phyloP scores from a whole-genome alignment of 2,329 filamentous ascomycete genomes.

The Penicillium rolfsii region DNA sequence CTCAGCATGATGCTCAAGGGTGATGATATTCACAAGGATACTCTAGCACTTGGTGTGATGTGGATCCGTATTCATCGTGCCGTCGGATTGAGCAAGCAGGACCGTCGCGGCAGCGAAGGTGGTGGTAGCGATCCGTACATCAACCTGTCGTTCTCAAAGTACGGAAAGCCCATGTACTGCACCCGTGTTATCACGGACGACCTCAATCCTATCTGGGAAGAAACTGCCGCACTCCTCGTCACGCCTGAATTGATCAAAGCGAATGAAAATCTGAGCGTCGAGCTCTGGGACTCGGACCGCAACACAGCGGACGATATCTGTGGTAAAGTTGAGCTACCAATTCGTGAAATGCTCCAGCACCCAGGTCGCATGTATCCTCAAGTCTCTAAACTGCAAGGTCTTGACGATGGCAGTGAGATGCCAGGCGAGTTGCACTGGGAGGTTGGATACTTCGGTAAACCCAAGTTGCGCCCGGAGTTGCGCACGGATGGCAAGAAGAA shows the following conservation, averaged over 20 bases:
- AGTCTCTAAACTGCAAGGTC: conserved; percentile 77
- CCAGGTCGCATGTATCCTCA: conserved; percentile 92
- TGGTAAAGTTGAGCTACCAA: conserved; percentile 89
- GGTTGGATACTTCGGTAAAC: conserved; percentile 92
- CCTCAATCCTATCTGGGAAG: conserved; percentile 89
- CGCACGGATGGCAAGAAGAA: conserved; percentile 85
- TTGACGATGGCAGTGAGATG: conserved; percentile 84
- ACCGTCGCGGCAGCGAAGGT: conserved; percentile 76
- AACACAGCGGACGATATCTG: conserved; percentile 93
- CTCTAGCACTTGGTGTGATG: conserved; percentile 81
- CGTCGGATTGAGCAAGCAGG: conserved; percentile 86
- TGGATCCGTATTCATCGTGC: conserved; percentile 92
- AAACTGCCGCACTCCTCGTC: conserved; percentile 81
- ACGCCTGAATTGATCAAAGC: conserved; percentile 89
- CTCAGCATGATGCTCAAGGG: conserved; percentile 88
- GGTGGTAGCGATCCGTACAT: conserved; percentile 96
- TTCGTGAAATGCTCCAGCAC: conserved; percentile 93
- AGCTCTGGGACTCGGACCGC: conserved; percentile 94
- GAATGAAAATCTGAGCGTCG: conserved; percentile 88
- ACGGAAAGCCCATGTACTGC: conserved; percentile 96
- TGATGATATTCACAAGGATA: conserved; percentile 86
- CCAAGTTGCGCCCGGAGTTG: conserved; percentile 80
- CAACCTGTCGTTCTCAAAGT: conserved; percentile 92
- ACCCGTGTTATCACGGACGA: conserved; percentile 95
- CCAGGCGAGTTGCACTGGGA: conserved; percentile 95